phyloP scores from a whole-genome alignment of 2,329 filamentous ascomycete species.

The Calycina herbarum region DNA sequence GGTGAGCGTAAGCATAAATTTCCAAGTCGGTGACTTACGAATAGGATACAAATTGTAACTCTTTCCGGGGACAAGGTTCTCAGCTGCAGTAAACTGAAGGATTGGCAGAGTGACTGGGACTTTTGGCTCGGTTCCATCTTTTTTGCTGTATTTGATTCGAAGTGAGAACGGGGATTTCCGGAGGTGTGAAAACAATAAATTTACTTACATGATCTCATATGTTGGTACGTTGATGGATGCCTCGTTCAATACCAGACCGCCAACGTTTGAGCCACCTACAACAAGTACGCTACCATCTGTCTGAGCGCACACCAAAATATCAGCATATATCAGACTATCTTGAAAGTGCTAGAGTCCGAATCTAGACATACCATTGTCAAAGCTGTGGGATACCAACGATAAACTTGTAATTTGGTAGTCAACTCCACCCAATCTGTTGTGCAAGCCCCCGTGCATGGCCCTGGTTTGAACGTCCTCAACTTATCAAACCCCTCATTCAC shows the following conservation, averaged over 20 bases:
- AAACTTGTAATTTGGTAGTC: neutral
- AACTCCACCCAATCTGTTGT: conserved; percentile 1
- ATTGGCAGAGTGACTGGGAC: conserved; percentile 6
- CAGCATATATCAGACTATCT: no score
- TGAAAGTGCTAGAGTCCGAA: no score
- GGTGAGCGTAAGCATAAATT: no score
- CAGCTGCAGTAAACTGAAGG: neutral
- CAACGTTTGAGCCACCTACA: conserved; percentile 1
- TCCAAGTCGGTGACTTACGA: no score
- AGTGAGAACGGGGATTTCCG: no score
- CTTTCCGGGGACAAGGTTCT: conserved; percentile 8
- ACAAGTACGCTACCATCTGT: neutral
- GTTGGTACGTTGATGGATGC: conserved; percentile 8
- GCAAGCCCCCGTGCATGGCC: neutral
- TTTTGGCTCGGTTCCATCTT: neutral
- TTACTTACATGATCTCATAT: conserved; percentile 5
- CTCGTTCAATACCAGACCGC: conserved; percentile 8
- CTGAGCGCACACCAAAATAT: no score
- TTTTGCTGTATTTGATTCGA: neutral
- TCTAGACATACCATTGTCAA: neutral
- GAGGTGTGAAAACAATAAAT: neutral
- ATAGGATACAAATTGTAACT: conserved; percentile 6
- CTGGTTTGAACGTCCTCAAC: conserved; percentile 2
- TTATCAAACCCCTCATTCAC: conserved; percentile 1
- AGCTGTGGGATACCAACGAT: conserved; percentile 2